Evolutionary conservation across 305 asterid genomes (phyloP), one percentile per base, ranked within the genome.

Genomic region (Fraxinus greggii): DNA sequence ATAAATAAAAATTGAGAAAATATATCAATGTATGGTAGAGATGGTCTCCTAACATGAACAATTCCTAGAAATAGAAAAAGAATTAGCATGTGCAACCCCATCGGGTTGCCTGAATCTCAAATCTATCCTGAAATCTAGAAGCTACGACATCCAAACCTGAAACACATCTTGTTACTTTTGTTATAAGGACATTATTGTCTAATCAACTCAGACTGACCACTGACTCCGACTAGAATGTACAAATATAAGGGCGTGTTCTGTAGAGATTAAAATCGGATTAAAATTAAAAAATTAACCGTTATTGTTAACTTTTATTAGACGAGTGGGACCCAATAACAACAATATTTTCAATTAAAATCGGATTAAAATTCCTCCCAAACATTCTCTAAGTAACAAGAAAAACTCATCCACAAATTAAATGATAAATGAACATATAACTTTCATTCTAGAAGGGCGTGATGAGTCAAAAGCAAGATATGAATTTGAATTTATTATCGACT

Each of bases 1-100:
- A 73, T 82, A 61, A 67, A 42, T 13, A 72, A 61, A 32, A 86
- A 80, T 15, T 74, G 40, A 69, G n/a, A 77, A 70, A 65, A 72
- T 40, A 79, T 17, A 26, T 6, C 32, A 72, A 75, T 78, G 82
- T 10, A 32, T 45, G 45, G 65, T 72, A 63, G 72, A 12, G 80
- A 73, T n/a, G 63, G 69, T 77, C 56, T 33, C 38, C 38, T 69
- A 69, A 29, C 59, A 59, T 21, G 65, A 69, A 36, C 38, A 23
- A 24, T 17, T 8, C 63, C 69, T 35, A 12, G 72, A 36, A 67
- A 79, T 15, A 83, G 33, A 24, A 51, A 51, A 9, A 51, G 5
- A 45, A 76, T 59, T 40, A 82, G 54, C 59, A 77, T 48, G 80
- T 72, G 76, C 17, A 38, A 40, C 75, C 19, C 54, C 4, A 32